phyloP scores from a whole-genome alignment of 2,329 filamentous ascomycete genomes.

The Ceratocystis cacaofunesta region DNA sequence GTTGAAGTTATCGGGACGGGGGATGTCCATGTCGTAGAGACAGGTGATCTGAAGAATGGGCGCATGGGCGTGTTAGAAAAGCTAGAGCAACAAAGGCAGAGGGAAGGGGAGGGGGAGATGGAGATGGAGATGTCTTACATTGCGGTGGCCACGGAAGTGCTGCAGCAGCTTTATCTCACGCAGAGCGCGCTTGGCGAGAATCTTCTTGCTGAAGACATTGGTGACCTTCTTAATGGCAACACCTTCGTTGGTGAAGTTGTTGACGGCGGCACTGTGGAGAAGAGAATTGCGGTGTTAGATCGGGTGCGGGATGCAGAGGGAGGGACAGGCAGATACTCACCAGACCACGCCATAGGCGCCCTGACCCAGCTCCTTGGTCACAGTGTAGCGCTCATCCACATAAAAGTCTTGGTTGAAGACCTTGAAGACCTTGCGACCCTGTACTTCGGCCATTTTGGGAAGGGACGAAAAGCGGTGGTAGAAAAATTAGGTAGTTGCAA shows the following conservation, averaged over 20 bases:
- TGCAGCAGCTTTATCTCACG: slow-evolving; percentile 97
- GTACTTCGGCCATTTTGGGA: slow-evolving; percentile 28
- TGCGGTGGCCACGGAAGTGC: slow-evolving; percentile 85
- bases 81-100: not conserved
- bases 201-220: slow-evolving; percentile 99
- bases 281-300: slow-evolving; percentile 15
- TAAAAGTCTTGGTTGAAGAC: slow-evolving; percentile 99
- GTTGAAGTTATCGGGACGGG: slow-evolving; percentile 93
- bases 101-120: not conserved
- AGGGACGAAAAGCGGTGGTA: not conserved
- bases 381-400: slow-evolving; percentile 94
- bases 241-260: slow-evolving; percentile 78
- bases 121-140: slow-evolving; percentile 37
- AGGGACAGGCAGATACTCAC: slow-evolving; percentile 33
- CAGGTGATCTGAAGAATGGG: slow-evolving; percentile 67
- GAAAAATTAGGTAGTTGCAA: not conserved
- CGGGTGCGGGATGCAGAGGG: not conserved
- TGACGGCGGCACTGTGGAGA: slow-evolving; percentile 63
- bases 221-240: slow-evolving; percentile 99
- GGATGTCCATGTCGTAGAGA: slow-evolving; percentile 98
- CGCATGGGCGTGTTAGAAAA: not conserved
- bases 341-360: slow-evolving; percentile 98
- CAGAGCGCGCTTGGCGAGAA: slow-evolving; percentile 91
- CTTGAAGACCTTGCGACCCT: slow-evolving; percentile 81
- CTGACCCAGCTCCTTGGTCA: slow-evolving; percentile 96